Base-by-base conservation (phyloP, 2,329 filamentous ascomycete species). In the Ceratocystis lukuohia region DNA sequence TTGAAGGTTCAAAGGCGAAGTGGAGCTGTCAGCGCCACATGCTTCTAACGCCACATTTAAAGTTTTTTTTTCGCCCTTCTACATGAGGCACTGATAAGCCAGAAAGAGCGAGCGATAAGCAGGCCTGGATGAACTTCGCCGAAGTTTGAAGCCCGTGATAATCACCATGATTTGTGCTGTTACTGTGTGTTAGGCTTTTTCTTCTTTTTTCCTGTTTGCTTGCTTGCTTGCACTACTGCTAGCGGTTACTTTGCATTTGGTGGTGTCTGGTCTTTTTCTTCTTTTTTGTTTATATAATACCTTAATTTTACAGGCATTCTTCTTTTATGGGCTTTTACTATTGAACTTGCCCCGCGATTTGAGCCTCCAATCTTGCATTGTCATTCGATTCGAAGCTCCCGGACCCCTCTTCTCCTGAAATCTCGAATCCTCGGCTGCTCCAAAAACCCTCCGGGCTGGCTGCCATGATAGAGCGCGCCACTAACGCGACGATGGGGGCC, bases 381-480 rank as follows among this genome's bases (percentile, higher is more conserved):
- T 6, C 17, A n/a, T 46, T 28, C 12, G 12, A 20, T 46, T 28
- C 12, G 12, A 20, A 22, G 15, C 20, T 20, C 46, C 41, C 37
- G 17, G 33, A 0, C 6, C 33, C 8, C 7, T 50, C 46, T 15
- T n/a, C 17, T 30, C 44, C 25, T 22, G 17, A 59, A n/a, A 30
- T 30, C 28, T 37, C 28, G 53, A 59, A 28, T n/a, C 28, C 15
- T 15, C 41, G 37, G 50, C 10, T 22, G 22, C 44, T 30, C 10
- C 7, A 12, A 25, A 41, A 28, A 30, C 17, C 46, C 37, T 5
- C 30, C 6, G 59, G 22, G 2, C n/a, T 6, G 56, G 37, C 20
- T 62, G 46, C 63, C 57, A 69, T 69, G 69, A 64, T 69, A 53
- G 69, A 69, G 67, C 68, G 65, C 28, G 59, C 59, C 15, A 44